phyloP scores from a whole-genome alignment of 768 basidiomycete genomes.

The Neoboletus magnificus region DNA sequence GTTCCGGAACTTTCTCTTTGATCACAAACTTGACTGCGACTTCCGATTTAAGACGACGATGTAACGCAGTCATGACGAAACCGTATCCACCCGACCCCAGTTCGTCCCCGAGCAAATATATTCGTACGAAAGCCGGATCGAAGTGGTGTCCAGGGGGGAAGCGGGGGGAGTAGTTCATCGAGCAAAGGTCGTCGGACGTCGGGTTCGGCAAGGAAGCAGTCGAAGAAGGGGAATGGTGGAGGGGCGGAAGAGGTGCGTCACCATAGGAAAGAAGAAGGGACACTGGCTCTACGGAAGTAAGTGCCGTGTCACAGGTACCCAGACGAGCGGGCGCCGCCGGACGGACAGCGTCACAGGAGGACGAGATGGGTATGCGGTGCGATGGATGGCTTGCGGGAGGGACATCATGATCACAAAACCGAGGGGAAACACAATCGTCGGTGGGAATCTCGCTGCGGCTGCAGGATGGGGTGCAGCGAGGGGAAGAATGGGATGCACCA shows the following conservation, averaged over 20 bases:
- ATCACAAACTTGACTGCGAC: conserved; percentile 96
- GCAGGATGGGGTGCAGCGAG: not conserved
- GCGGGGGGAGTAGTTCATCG: conserved; percentile 39
- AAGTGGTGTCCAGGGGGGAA: conserved; percentile 64
- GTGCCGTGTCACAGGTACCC: not conserved
- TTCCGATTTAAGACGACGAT: conserved; percentile 56
- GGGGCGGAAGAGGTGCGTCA: conserved; percentile 1
- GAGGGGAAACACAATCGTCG: not conserved
- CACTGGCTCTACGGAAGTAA: not conserved
- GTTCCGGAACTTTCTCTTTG: conserved; percentile 61
- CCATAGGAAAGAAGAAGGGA: conserved; percentile 26
- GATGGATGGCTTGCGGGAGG: not conserved
- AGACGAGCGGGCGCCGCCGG: not conserved
- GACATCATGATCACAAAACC: not conserved
- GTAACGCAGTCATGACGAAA: conserved; percentile 85
- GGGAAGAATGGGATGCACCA: not conserved
- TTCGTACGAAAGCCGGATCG: conserved; percentile 53
- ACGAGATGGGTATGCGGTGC: not conserved
- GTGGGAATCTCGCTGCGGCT: not conserved
- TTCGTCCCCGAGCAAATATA: conserved; percentile 67
- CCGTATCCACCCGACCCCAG: conserved; percentile 93
- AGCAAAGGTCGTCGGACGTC: conserved; percentile 12
- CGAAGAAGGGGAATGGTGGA: conserved; percentile 1
- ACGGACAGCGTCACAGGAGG: not conserved
- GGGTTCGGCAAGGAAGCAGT: not conserved